These are phyloP conservation scores for Citrus hindsii DNA, from an alignment of 345 rosid genomes.

Conservation along the genomic window DNA sequence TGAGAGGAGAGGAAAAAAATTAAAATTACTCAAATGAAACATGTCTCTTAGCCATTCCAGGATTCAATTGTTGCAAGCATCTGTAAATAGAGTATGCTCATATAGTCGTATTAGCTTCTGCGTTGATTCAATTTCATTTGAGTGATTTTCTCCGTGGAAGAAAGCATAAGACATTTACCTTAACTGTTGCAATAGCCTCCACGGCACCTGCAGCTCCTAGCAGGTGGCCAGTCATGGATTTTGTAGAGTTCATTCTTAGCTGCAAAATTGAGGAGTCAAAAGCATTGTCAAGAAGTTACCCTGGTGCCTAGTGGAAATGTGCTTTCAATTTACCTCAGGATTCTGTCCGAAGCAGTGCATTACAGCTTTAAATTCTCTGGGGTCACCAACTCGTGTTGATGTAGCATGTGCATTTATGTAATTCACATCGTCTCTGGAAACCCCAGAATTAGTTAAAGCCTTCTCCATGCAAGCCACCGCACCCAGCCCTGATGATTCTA, in stretches of 20 bases:
- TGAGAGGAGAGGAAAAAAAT: no score
- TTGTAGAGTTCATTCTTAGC: conserved; percentile 43
- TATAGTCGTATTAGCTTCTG: background rate
- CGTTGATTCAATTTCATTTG: background rate
- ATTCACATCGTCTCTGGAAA: conserved; percentile 50
- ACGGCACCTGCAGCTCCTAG: conserved; percentile 45
- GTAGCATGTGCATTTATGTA: conserved; percentile 67
- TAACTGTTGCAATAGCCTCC: conserved; percentile 40
- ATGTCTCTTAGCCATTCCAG: background rate
- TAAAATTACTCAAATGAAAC: background rate
- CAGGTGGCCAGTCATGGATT: conserved; percentile 47
- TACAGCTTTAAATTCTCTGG: conserved; percentile 48
- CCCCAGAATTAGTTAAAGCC: conserved; percentile 46
- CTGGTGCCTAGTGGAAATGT: background rate
- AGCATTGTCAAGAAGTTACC: background rate
- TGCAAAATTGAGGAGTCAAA: conserved; percentile 5
- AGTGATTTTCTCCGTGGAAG: background rate
- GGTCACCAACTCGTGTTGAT: conserved; percentile 50
- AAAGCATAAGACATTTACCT: conserved; percentile 20
- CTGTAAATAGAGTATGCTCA: background rate
- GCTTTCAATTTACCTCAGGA: conserved; percentile 24
- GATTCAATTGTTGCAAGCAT: background rate
- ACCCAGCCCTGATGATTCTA: conserved; percentile 44
- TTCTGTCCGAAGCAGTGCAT: conserved; percentile 43
- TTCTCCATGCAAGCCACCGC: conserved; percentile 49